A percentile compares a stretch with the other conserved stretches of the same genome.
Conservation (phyloP, 352 stramenopile species). For the Aphanomyces stellatus region DNA sequence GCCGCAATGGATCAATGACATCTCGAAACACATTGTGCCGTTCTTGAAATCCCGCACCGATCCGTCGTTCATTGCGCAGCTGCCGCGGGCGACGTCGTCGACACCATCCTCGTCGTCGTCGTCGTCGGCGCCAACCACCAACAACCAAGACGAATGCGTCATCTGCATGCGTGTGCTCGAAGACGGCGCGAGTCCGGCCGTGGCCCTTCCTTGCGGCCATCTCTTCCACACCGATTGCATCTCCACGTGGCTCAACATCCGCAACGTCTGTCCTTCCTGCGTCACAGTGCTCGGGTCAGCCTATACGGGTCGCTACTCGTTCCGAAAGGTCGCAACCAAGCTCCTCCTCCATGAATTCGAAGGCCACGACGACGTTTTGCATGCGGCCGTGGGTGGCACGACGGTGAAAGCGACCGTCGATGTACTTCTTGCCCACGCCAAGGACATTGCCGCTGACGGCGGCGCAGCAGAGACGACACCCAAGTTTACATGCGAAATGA, state of each 20-base stretch:
- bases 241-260: constrained; percentile 68
- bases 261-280: constrained; percentile 75
- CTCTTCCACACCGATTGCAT: constrained; percentile 74
- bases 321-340: not conserved
- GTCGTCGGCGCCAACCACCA: not conserved
- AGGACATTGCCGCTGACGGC: too few species aligned
- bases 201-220: constrained; percentile 23
- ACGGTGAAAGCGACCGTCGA: too few species aligned
- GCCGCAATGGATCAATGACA: constrained; percentile 69
- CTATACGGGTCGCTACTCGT: not conserved
- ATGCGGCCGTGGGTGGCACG: too few species aligned
- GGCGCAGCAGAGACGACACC: too few species aligned
- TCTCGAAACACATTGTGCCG: constrained; percentile 77
- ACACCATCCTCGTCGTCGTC: not conserved
- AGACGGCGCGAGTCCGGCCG: not conserved
- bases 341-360: too few species aligned
- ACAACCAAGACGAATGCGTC: not conserved
- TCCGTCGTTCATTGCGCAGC: not conserved
- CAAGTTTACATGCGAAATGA: too few species aligned
- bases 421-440: too few species aligned
- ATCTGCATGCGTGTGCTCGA: not conserved
- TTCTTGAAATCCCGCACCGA: constrained; percentile 40
- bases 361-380: too few species aligned
- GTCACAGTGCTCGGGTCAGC: constrained; percentile 14
- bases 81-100: not conserved